These are phyloP conservation scores for Pichia manshurica DNA, from an alignment of 805 yeast species.

Conservation along the genomic window DNA sequence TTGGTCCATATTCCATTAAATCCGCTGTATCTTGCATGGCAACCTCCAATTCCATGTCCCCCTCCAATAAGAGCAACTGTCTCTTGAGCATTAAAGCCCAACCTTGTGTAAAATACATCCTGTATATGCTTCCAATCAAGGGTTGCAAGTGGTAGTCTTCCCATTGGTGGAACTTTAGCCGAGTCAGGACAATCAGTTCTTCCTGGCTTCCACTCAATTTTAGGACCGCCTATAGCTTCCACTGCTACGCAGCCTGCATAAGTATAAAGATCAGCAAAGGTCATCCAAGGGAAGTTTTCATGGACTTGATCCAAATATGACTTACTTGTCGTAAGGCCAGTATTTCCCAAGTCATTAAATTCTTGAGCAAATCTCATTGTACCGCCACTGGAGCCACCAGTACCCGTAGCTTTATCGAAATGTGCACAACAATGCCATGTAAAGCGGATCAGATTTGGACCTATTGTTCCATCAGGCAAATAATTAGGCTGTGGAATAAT, in stretches of 20 bases:
- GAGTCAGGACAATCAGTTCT: conserved; percentile 53
- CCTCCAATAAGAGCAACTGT: conserved; percentile 70
- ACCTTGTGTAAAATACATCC: conserved; percentile 48
- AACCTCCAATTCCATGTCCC: conserved; percentile 73
- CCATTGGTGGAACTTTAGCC: conserved; percentile 53
- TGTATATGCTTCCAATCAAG: conserved; percentile 61
- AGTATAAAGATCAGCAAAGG: conserved; percentile 76
- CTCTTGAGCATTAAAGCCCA: conserved; percentile 67
- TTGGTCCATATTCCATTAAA: conserved; percentile 46
- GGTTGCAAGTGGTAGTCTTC: conserved; percentile 70
- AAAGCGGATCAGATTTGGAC: conserved; percentile 72
- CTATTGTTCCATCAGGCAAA: conserved; percentile 60
- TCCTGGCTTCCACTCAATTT: conserved; percentile 78
- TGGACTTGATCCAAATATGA: conserved; percentile 52
- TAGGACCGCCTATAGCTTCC: conserved; percentile 76
- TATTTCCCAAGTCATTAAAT: conserved; percentile 53
- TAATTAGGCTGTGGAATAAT: conserved; percentile 35
- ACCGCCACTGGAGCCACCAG: conserved; percentile 70
- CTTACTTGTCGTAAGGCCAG: conserved; percentile 56
- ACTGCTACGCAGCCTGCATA: conserved; percentile 74
- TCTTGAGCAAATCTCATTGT: conserved; percentile 55
- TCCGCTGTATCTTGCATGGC: conserved; percentile 53
- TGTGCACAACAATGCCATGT: conserved; percentile 92
- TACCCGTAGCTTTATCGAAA: conserved; percentile 47
- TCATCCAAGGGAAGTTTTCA: conserved; percentile 59